A percentile compares a stretch with the other conserved stretches of the same genome.
phyloP scores from a whole-genome alignment of 2,329 filamentous ascomycete genomes.

The Xylaria sp. region DNA sequence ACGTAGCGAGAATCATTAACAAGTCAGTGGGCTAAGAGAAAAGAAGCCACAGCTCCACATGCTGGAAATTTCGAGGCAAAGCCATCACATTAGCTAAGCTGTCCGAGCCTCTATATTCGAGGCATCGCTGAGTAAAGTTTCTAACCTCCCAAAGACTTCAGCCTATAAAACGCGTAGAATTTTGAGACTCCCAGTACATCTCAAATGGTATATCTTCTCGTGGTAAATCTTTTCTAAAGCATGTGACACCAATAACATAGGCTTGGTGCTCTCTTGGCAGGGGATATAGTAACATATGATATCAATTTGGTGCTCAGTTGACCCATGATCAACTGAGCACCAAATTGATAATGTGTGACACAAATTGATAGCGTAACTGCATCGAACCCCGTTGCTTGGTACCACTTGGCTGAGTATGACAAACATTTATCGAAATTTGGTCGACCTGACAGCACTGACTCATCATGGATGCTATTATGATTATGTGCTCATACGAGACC shows the following conservation, averaged over 20 bases:
- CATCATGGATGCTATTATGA: neutral
- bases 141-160: neutral
- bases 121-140: neutral
- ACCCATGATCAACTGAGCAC: neutral
- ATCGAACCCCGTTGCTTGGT: neutral
- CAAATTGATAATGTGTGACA: neutral
- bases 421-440: neutral
- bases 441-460: neutral
- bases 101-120: neutral
- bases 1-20: neutral
- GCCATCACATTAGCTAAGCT: neutral
- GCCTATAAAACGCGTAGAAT: neutral
- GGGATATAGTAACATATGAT: slow-evolving; percentile 12
- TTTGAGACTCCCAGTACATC: neutral
- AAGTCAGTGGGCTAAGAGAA: neutral
- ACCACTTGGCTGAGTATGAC: slow-evolving; percentile 6
- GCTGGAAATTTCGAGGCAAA: neutral
- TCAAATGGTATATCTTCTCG: slow-evolving; percentile 1
- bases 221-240: slow-evolving; percentile 5
- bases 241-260: slow-evolving; percentile 9
- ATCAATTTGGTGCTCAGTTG: neutral
- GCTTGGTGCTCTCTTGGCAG: slow-evolving; percentile 7
- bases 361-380: neutral
- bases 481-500: neutral
- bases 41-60: too few relatives aligned